Conservation (phyloP, 805 yeast genomes). For the Isabelozyma heimii region DNA sequence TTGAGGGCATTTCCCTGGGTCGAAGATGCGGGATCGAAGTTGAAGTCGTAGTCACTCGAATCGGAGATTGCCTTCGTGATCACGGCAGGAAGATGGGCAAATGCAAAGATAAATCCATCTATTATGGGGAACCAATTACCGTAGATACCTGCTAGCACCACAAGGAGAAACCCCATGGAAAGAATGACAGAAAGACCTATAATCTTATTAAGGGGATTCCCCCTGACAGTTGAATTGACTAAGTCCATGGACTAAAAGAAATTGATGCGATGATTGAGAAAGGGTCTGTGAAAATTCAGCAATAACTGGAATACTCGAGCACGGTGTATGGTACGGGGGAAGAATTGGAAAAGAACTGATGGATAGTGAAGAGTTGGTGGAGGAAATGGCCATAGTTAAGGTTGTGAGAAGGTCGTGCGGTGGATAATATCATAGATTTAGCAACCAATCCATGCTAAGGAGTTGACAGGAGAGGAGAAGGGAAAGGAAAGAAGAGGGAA, state of each 20-base stretch:
- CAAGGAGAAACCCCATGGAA: slow-evolving; percentile 86
- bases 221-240: slow-evolving; percentile 16
- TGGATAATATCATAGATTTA: no score
- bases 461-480: no score
- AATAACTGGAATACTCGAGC: no score
- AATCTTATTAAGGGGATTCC: slow-evolving; percentile 70
- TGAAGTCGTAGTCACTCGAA: slow-evolving; percentile 42
- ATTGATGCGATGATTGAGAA: background rate
- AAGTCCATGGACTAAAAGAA: slow-evolving; percentile 11
- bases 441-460: no score
- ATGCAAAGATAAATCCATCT: slow-evolving; percentile 46
- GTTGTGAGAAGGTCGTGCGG: no score
- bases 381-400: no score
- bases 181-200: slow-evolving; percentile 73
- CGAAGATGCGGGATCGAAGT: slow-evolving; percentile 34
- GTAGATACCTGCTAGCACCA: slow-evolving; percentile 81
- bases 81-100: slow-evolving; percentile 39
- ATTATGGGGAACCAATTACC: slow-evolving; percentile 90
- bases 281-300: no score
- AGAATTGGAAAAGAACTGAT: no score
- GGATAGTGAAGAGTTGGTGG: no score
- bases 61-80: slow-evolving; percentile 28
- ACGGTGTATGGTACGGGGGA: no score
- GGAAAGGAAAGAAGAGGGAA: no score
- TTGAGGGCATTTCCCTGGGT: slow-evolving; percentile 42